A percentile compares a stretch with the other conserved stretches of the same genome.
Conservation (phyloP, 1,284 basidiomycete genomes). For the Bjerkandera adusta region DNA sequence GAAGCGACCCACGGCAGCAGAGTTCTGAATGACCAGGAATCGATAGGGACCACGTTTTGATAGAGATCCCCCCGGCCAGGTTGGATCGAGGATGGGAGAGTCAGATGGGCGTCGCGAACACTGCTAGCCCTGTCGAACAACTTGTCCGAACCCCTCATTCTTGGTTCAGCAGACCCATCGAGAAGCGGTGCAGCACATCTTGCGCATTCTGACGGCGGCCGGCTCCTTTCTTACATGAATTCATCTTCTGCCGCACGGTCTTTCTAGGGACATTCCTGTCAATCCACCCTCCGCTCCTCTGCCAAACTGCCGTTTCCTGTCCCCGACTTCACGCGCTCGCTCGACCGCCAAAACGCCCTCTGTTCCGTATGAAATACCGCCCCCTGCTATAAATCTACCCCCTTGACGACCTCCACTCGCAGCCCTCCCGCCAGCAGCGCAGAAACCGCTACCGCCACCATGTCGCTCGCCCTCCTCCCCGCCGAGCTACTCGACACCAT, state of each 20-base stretch:
- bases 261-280: constrained; percentile 11
- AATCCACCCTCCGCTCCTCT: neutral
- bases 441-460: constrained; percentile 35
- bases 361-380: constrained; percentile 10
- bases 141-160: constrained; percentile 1
- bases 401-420: constrained; percentile 15
- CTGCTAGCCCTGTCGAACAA: neutral
- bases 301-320: constrained; percentile 10
- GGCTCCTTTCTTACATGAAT: constrained; percentile 2
- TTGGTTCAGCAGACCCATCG: constrained; percentile 1
- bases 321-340: constrained; percentile 10
- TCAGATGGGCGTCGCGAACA: constrained; percentile 2
- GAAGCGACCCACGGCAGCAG: too few species aligned
- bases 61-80: constrained; percentile 1
- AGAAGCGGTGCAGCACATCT: constrained; percentile 6
- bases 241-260: constrained; percentile 10
- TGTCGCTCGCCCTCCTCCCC: constrained; percentile 33
- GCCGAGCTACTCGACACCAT: constrained; percentile 31
- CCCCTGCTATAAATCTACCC: constrained; percentile 8
- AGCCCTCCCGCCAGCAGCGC: constrained; percentile 41
- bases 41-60: constrained; percentile 15
- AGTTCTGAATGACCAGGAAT: too few species aligned
- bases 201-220: constrained; percentile 5
- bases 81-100: neutral
- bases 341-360: constrained; percentile 11